phyloP scores from a whole-genome alignment of 768 basidiomycete species.

The Collybia sordida region DNA sequence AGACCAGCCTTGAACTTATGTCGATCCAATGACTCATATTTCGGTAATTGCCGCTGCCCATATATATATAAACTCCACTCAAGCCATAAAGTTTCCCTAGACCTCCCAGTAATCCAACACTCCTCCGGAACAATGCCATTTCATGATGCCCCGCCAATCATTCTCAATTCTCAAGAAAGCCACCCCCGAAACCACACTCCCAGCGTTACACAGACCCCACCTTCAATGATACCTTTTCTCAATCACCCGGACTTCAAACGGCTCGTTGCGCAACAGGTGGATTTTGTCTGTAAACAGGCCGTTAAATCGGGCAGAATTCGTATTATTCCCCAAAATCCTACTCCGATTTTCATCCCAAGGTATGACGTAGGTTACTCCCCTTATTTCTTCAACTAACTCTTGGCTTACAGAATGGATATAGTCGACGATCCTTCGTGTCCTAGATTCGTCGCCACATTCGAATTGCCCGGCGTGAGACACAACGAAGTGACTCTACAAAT shows the following conservation, averaged over 20 bases:
- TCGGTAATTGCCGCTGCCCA: too few relatives aligned
- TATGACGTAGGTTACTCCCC: not conserved
- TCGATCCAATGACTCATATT: too few relatives aligned
- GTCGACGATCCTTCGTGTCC: slow-evolving; percentile 35
- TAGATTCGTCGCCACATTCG: slow-evolving; percentile 36
- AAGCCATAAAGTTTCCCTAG: too few relatives aligned
- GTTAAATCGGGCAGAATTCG: slow-evolving; percentile 7
- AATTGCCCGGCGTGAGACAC: slow-evolving; percentile 43
- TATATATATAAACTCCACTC: too few relatives aligned
- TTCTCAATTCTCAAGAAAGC: too few relatives aligned
- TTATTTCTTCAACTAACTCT: not conserved
- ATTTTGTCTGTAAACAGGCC: slow-evolving; percentile 2
- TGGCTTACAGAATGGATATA: slow-evolving; percentile 37
- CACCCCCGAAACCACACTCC: not conserved
- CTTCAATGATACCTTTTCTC: not conserved
- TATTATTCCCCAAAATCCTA: not conserved
- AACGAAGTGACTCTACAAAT: slow-evolving; percentile 33
- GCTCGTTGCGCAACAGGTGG: slow-evolving; percentile 1
- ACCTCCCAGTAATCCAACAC: too few relatives aligned
- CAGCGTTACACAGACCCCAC: not conserved
- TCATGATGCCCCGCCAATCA: not conserved
- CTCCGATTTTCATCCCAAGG: slow-evolving; percentile 14
- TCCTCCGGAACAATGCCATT: too few relatives aligned
- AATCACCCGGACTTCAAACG: slow-evolving; percentile 2
- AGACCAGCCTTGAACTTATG: too few relatives aligned